These are phyloP conservation scores for Spiraea crenata DNA, from an alignment of 331 rosid species.

Conservation along the genomic window DNA sequence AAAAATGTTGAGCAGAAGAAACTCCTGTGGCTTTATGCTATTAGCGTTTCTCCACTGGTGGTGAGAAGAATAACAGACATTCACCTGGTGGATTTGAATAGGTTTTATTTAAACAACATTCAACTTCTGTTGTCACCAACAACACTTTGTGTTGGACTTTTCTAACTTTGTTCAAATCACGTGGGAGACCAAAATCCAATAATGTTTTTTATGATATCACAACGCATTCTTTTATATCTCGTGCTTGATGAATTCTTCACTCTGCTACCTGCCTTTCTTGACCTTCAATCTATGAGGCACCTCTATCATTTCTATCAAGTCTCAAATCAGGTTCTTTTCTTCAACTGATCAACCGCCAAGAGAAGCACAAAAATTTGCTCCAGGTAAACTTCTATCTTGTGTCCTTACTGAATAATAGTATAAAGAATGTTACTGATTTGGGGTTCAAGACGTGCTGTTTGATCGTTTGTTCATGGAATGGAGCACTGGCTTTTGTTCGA, in stretches of 20 bases:
- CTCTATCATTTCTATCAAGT: neutral
- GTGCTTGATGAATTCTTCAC: neutral
- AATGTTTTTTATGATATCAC: neutral
- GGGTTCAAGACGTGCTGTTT: no score
- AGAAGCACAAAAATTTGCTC: neutral
- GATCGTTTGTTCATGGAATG: no score
- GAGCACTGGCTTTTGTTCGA: no score
- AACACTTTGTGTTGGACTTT: no score
- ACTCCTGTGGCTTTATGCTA: no score
- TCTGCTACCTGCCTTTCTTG: neutral
- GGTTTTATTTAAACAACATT: no score
- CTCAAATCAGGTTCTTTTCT: constrained; percentile 5
- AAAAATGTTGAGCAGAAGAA: no score
- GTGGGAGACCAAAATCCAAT: neutral
- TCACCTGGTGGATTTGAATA: neutral
- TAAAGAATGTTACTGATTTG: no score
- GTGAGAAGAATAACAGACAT: neutral
- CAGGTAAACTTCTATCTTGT: neutral
- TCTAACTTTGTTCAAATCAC: neutral
- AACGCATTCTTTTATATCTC: neutral
- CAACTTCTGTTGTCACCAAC: no score
- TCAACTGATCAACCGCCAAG: constrained; percentile 1
- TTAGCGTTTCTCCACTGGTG: neutral
- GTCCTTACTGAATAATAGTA: neutral
- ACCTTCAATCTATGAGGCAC: neutral